Evolutionary conservation across 495 filamentous ascomycete genomes (phyloP).

Genomic region (Aspergillus conjunctus): DNA sequence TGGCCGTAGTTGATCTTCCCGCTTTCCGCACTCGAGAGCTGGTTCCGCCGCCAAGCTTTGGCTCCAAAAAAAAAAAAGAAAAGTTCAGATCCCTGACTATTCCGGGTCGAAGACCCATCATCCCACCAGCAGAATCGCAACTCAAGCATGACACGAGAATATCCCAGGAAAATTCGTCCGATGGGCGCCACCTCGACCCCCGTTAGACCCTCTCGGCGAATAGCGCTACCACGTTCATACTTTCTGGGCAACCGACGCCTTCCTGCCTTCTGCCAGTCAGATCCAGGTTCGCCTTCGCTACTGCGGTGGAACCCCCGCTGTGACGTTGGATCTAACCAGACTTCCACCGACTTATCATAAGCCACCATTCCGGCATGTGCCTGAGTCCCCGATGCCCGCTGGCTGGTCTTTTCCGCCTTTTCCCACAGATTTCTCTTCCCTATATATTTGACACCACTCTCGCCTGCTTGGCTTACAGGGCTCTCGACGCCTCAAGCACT

Average conservation of each 20-base stretch:
- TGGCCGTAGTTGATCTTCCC: slow-evolving; percentile 17
- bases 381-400: slow-evolving; percentile 20
- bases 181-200: neutral
- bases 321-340: slow-evolving; percentile 23
- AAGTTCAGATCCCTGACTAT: slow-evolving; percentile 1
- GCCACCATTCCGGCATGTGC: slow-evolving; percentile 30
- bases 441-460: slow-evolving; percentile 28
- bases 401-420: slow-evolving; percentile 21
- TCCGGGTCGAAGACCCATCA: neutral
- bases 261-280: slow-evolving; percentile 19
- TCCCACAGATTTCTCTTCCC: slow-evolving; percentile 28
- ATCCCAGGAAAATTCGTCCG: neutral
- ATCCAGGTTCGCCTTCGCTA: slow-evolving; percentile 2
- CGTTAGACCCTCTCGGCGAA: slow-evolving; percentile 12
- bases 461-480: slow-evolving; percentile 30
- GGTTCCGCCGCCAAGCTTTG: slow-evolving; percentile 21
- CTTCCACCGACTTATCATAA: slow-evolving; percentile 33
- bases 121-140: slow-evolving; percentile 9
- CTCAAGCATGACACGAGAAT: slow-evolving; percentile 1
- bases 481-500: slow-evolving; percentile 26
- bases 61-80: slow-evolving; percentile 8
- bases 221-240: slow-evolving; percentile 5
- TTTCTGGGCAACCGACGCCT: slow-evolving; percentile 10
- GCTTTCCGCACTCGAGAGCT: slow-evolving; percentile 21
- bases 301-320: slow-evolving; percentile 22